Percentiles rank a stretch among this genome's conserved stretches.
phyloP scores from a whole-genome alignment of 148 eudicot species.

The Chenopodium suecicum region DNA sequence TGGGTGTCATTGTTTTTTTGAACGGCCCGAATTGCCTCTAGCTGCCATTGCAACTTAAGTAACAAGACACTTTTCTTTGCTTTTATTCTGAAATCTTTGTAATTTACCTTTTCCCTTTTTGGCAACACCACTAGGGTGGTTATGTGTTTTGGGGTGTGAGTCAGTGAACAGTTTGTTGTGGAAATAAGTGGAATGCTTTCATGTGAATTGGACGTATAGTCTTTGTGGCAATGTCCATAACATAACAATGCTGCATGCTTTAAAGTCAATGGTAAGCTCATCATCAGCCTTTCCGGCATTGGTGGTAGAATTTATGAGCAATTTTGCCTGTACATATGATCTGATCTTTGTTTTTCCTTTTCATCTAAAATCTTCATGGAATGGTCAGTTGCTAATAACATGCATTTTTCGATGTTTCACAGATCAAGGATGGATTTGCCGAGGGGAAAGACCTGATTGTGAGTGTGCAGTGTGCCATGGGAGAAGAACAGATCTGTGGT shows the following conservation, averaged over 20 bases:
- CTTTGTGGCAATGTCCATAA: background rate
- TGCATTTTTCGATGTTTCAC: conserved; percentile 9
- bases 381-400: background rate
- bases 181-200: too few relatives aligned
- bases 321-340: background rate
- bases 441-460: conserved; percentile 70
- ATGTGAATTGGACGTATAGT: background rate
- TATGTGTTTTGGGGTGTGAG: too few relatives aligned
- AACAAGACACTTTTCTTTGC: too few relatives aligned
- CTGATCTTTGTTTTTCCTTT: too few relatives aligned
- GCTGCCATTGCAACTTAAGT: too few relatives aligned
- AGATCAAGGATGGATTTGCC: conserved; percentile 63
- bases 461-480: conserved; percentile 67
- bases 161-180: too few relatives aligned
- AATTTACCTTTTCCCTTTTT: too few relatives aligned
- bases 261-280: background rate
- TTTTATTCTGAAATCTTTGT: too few relatives aligned
- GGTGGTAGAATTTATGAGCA: background rate
- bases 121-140: too few relatives aligned
- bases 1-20: too few relatives aligned
- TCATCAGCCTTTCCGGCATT: background rate
- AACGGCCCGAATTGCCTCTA: too few relatives aligned
- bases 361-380: background rate
- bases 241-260: background rate
- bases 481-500: conserved; percentile 73